Conservation (phyloP, 1,284 basidiomycete genomes). For the Melampsora abietis-canadensis region DNA sequence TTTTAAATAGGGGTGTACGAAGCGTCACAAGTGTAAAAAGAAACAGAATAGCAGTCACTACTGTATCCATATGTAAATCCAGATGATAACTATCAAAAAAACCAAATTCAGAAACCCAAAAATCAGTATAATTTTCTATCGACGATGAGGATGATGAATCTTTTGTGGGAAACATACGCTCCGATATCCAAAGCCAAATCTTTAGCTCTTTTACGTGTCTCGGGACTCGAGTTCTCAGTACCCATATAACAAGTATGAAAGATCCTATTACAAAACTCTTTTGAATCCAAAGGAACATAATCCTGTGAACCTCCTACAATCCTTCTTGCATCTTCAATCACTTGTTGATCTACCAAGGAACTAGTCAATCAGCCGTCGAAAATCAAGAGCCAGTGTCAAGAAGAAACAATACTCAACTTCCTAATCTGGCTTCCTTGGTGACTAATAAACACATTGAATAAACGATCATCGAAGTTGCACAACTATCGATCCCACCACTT, state of each 20-base stretch:
- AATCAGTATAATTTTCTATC: no score
- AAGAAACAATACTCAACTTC: slow-evolving; percentile 12
- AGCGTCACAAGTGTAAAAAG: slow-evolving; percentile 32
- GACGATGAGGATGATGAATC: background rate
- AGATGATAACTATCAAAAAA: slow-evolving; percentile 28
- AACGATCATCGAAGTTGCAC: slow-evolving; percentile 37
- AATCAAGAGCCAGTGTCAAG: background rate
- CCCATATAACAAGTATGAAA: slow-evolving; percentile 43
- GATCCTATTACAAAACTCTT: slow-evolving; percentile 36
- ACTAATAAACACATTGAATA: slow-evolving; percentile 43
- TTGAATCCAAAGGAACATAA: slow-evolving; percentile 34
- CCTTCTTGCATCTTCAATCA: slow-evolving; percentile 29
- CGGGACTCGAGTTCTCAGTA: slow-evolving; percentile 40
- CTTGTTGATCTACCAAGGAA: slow-evolving; percentile 25
- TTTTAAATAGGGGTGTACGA: slow-evolving; percentile 32
- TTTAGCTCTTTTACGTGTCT: slow-evolving; percentile 36
- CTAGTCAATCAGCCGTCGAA: background rate
- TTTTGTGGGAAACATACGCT: slow-evolving; percentile 9
- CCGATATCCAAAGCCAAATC: slow-evolving; percentile 32
- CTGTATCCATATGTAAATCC: slow-evolving; percentile 37
- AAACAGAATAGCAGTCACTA: slow-evolving; percentile 30
- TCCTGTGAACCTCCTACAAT: slow-evolving; percentile 18
- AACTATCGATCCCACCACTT: slow-evolving; percentile 43
- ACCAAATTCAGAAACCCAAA: background rate
- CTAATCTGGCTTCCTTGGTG: slow-evolving; percentile 36